Conservation (phyloP, 305 asterid genomes). For the Fraxinus velutina region DNA sequence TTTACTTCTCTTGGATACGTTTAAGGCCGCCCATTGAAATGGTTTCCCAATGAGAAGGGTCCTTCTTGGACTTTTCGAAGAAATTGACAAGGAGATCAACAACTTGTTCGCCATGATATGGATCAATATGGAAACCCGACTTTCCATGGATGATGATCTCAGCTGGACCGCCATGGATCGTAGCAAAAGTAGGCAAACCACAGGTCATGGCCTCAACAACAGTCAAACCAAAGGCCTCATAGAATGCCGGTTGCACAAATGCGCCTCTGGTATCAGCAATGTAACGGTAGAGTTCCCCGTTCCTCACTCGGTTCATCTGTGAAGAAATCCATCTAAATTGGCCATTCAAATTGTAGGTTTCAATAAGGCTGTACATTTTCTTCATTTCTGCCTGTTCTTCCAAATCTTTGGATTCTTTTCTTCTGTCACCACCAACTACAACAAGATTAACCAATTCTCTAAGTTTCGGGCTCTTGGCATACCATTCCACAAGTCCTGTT, state of each 20-base stretch:
- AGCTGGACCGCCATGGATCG: constrained; percentile 70
- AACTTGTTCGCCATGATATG: constrained; percentile 58
- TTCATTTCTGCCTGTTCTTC: constrained; percentile 80
- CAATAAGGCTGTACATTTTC: constrained; percentile 47
- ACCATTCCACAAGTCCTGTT: constrained; percentile 70
- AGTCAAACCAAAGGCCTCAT: constrained; percentile 77
- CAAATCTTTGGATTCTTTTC: constrained; percentile 26
- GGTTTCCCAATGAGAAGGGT: constrained; percentile 57
- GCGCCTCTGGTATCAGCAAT: constrained; percentile 69
- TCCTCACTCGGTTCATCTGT: constrained; percentile 79
- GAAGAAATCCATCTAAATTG: constrained; percentile 86
- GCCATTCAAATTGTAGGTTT: constrained; percentile 38
- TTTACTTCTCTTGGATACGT: constrained; percentile 70
- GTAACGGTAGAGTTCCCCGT: constrained; percentile 77
- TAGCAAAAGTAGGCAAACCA: constrained; percentile 68
- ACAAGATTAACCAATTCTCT: constrained; percentile 64
- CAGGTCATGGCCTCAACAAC: constrained; percentile 83
- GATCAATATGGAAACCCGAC: constrained; percentile 83
- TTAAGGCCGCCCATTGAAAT: constrained; percentile 58
- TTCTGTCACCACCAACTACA: constrained; percentile 41
- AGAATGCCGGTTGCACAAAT: constrained; percentile 77
- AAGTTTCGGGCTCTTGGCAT: constrained; percentile 63
- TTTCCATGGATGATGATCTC: constrained; percentile 71
- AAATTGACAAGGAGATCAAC: constrained; percentile 51
- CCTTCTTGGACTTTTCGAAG: constrained; percentile 56